Evolutionary conservation across 176 grass and related monocot genomes (phyloP).

Genomic region (Carex parvula): DNA sequence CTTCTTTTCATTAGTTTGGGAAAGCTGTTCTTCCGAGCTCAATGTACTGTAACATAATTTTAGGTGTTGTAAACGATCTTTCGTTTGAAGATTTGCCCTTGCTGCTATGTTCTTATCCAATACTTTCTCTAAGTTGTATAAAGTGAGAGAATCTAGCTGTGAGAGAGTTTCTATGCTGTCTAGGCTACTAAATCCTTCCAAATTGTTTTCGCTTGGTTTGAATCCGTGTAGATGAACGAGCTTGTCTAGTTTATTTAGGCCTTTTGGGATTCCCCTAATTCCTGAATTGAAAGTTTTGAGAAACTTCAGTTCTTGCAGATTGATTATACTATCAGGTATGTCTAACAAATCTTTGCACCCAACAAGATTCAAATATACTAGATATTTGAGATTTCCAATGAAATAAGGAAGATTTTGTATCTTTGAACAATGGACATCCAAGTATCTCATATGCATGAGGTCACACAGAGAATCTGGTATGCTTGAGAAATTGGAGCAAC

Average conservation of each 20-base stretch:
- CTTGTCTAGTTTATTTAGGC: not conserved
- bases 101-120: not conserved
- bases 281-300: not conserved
- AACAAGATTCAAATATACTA: not conserved
- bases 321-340: not conserved
- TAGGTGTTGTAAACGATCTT: not conserved
- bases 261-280: not conserved
- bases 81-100: not conserved
- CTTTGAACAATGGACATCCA: not conserved
- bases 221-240: not conserved
- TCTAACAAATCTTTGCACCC: not conserved
- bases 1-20: not conserved
- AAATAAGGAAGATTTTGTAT: not conserved
- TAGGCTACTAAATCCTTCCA: not conserved
- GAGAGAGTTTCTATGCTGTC: not conserved
- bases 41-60: not conserved
- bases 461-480: not conserved
- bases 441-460: not conserved
- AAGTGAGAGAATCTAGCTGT: accelerated
- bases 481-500: not conserved
- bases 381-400: not conserved
- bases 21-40: not conserved
- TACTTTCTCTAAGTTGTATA: not conserved
- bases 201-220: not conserved
- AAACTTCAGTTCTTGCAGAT: not conserved